A percentile compares a stretch with the other conserved stretches of the same genome.
These are phyloP conservation scores for Neurospora sp. DNA, from an alignment of 495 filamentous ascomycete genomes.

Conservation along the genomic window DNA sequence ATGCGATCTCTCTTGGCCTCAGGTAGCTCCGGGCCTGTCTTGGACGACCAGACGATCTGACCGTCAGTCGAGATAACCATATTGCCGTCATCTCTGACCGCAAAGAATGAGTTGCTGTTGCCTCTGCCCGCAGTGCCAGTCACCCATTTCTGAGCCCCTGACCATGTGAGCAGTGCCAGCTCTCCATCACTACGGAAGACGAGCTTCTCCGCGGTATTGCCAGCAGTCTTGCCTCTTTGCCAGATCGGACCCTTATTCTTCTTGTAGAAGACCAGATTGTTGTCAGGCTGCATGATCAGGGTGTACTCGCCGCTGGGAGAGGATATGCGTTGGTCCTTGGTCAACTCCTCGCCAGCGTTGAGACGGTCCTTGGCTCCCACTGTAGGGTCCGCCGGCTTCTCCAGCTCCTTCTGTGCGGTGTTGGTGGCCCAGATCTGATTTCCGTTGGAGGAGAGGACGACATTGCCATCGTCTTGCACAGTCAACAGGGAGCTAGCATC, in stretches of 20 bases:
- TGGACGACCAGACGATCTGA: neutral
- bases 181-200: neutral
- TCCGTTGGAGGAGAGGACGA: neutral
- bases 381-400: neutral
- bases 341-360: neutral
- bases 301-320: neutral
- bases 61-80: neutral
- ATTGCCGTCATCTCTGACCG: neutral
- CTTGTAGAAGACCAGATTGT: neutral
- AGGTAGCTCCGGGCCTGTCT: neutral
- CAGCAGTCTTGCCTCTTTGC: neutral
- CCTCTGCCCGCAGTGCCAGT: neutral
- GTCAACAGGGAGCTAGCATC: neutral
- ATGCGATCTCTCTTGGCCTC: neutral
- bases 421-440: neutral
- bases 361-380: neutral
- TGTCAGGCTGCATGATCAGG: neutral
- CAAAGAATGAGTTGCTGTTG: neutral
- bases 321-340: neutral
- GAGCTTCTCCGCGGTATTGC: neutral
- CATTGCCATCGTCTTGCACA: neutral
- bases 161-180: neutral
- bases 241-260: neutral
- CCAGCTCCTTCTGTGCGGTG: neutral
- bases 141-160: neutral